Base-by-base conservation (phyloP, 2,329 filamentous ascomycete species). In the Plectosphaerella sp. region DNA sequence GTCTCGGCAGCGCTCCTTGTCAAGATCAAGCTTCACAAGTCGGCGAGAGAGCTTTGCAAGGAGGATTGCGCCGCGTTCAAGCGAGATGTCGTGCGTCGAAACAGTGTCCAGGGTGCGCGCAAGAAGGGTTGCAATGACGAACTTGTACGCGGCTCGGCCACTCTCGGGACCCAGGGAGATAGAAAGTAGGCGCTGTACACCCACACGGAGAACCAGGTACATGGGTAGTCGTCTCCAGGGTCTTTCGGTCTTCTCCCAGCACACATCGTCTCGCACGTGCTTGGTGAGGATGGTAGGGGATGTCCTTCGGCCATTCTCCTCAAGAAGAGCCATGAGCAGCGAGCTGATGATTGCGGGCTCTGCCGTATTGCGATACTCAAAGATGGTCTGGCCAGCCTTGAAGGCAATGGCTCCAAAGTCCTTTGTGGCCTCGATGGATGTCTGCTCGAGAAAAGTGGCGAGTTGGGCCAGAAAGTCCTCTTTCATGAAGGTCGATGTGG, bases 171-270 rank as follows among this genome's bases (percentile, higher is more conserved):
- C 74, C 1, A 77, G 57, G 0, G 60, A 20, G 1, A 69, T 55
- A 24, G 67, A 72, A 0, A 88, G 68, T 8, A 77, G 70, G 0
- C 83, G 73, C 47, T 83, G 75, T 2, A 81, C 58, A 0, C 74
- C 71, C 2, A 89, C 82, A 0, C 84, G 78, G 5, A 88, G 63
- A 0, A 83, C 67, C 0, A 89, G 74, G 78, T 84, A 89, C 48
- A 79, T 74, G 0, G 86, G 75, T 2, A 76, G 77, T 37, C 87
- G 70, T 16, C 86, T 72, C 85, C 86, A 89, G 0, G 84, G 84
- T 0, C 71, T 61, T 1, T 73, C 64, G 0, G 73, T 69, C 1
- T 74, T 61, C 1, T 66, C 61, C 62, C 80, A 76, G 12, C 72
- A 73, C 0, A 87, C 76, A n/a, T 87, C 83, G 48, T 89, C 86